Evolutionary conservation across 2,329 filamentous ascomycete species (phyloP).

Genomic region (Claviceps cyperi): DNA sequence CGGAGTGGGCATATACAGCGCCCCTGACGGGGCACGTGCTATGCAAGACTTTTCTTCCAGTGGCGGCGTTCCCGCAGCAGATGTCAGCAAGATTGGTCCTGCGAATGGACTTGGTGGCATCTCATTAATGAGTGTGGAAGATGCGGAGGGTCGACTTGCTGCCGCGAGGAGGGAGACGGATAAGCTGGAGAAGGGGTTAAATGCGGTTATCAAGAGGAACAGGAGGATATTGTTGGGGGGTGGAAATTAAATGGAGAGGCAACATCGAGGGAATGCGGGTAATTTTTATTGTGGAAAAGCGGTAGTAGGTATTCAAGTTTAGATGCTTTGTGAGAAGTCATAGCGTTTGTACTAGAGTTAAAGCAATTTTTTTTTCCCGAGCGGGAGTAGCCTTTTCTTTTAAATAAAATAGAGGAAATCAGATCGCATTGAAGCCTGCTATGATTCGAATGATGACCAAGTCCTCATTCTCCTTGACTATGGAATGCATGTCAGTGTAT

Average conservation of each 20-base stretch:
- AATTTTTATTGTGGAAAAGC: too few relatives aligned
- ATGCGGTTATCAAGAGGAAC: constrained; percentile 46
- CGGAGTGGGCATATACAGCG: constrained; percentile 29
- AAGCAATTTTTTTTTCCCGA: not conserved
- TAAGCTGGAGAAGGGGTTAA: constrained; percentile 46
- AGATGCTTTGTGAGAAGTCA: too few relatives aligned
- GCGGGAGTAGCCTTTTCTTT: not conserved
- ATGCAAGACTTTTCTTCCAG: constrained; percentile 20
- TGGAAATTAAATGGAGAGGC: constrained; percentile 10
- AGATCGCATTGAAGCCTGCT: too few relatives aligned
- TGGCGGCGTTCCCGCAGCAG: constrained; percentile 11
- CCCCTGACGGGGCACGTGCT: constrained; percentile 21
- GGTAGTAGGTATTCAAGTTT: too few relatives aligned
- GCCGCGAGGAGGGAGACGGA: constrained; percentile 45
- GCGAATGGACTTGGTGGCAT: constrained; percentile 25
- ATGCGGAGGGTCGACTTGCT: constrained; percentile 42
- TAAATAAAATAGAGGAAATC: not conserved
- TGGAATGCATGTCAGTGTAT: too few relatives aligned
- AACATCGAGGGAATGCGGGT: not conserved
- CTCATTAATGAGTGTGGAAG: constrained; percentile 45
- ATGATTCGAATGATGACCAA: too few relatives aligned
- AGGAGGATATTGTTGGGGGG: constrained; percentile 32
- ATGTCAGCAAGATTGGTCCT: constrained; percentile 16
- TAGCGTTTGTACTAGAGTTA: too few relatives aligned
- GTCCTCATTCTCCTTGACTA: too few relatives aligned